A percentile compares a stretch with the other conserved stretches of the same genome.
Evolutionary conservation across 192 early-diverging fungal genomes (phyloP).

Genomic region (Lobosporangium transversale): DNA sequence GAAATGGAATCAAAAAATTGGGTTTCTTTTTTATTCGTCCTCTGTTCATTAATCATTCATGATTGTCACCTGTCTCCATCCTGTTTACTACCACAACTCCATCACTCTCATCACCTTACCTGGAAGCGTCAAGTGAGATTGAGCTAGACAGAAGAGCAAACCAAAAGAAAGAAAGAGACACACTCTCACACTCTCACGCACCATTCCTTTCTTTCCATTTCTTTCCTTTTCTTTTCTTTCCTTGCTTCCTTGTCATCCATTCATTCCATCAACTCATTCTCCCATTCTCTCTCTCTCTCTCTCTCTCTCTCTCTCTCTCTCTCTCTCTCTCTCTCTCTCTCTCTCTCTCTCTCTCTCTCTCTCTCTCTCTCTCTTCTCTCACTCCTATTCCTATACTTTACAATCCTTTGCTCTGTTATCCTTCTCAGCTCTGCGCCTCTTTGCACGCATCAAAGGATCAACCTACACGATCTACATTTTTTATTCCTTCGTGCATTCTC

Average conservation of each 20-base stretch:
- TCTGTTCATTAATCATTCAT: neutral
- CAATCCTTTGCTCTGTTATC: neutral
- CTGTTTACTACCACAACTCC: neutral
- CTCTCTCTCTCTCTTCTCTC: neutral
- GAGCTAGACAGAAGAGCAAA: no score
- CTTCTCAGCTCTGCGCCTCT: neutral
- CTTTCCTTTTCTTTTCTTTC: conserved; percentile 1
- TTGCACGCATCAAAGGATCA: no score
- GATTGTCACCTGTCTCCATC: neutral
- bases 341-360: no score
- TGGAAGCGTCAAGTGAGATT: no score
- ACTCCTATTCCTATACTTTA: no score
- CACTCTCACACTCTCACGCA: neutral
- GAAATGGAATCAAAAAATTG: no score
- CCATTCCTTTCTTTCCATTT: neutral
- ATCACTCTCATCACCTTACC: neutral
- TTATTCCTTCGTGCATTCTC: no score
- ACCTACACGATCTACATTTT: no score
- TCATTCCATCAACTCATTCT: neutral
- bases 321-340: neutral
- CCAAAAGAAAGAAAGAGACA: no score
- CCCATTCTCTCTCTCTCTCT: neutral
- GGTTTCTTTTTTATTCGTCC: neutral
- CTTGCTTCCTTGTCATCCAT: no score
- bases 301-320: conserved; percentile 4